Percentiles rank a stretch among this genome's conserved stretches.
Conservation (phyloP, 352 stramenopile species). For the Phytophthora ramorum region DNA sequence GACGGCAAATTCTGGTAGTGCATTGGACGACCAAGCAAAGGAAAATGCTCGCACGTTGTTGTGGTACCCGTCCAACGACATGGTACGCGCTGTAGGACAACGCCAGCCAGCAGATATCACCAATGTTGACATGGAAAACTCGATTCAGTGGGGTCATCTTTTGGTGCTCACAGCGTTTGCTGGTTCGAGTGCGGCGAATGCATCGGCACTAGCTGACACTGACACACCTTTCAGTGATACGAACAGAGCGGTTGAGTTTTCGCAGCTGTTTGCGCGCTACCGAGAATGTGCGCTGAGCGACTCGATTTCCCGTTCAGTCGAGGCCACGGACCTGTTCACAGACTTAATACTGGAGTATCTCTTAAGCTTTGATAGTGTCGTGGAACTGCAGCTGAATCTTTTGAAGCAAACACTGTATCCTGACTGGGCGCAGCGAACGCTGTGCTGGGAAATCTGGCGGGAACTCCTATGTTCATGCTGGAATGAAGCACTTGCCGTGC, state of each 20-base stretch:
- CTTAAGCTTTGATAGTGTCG: constrained; percentile 27
- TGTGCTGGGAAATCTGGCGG: constrained; percentile 66
- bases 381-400: constrained; percentile 54
- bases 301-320: constrained; percentile 13
- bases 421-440: constrained; percentile 40
- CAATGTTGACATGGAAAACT: constrained; percentile 20
- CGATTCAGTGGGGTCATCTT: constrained; percentile 47
- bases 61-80: constrained; percentile 48
- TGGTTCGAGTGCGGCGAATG: constrained; percentile 6
- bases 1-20: constrained; percentile 2
- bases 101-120: constrained; percentile 27
- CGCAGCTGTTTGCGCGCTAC: constrained; percentile 48
- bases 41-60: constrained; percentile 35
- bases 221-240: constrained; percentile 19
- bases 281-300: constrained; percentile 38
- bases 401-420: constrained; percentile 64
- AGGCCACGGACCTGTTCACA: constrained; percentile 35
- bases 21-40: constrained; percentile 14
- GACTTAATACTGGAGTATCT: constrained; percentile 53
- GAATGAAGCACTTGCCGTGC: constrained; percentile 40
- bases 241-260: constrained; percentile 28
- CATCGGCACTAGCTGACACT: background rate
- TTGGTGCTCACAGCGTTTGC: constrained; percentile 45
- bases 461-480: constrained; percentile 66
- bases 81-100: constrained; percentile 50